Evolutionary conservation across 441 rosid species (phyloP).

Genomic region (Populus trichocarpa): DNA sequence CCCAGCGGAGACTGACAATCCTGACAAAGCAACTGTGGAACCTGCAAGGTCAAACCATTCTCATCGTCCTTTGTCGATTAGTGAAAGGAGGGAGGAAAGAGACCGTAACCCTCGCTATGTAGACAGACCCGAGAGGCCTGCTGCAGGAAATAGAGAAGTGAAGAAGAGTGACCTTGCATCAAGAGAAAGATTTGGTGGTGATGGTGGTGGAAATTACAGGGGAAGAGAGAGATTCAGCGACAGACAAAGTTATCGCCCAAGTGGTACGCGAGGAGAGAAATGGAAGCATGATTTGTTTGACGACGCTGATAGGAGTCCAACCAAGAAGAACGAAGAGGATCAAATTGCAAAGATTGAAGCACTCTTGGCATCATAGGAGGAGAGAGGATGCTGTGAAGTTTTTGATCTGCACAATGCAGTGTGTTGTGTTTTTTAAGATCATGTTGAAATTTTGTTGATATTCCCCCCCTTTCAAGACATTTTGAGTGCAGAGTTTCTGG

Average conservation of each 20-base stretch:
- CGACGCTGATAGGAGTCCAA: conserved; percentile 68
- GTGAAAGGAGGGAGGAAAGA: conserved; percentile 57
- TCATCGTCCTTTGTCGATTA: conserved; percentile 16
- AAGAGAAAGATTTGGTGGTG: conserved; percentile 41
- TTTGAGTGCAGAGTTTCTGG: background rate
- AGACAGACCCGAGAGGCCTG: conserved; percentile 46
- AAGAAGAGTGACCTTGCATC: conserved; percentile 31
- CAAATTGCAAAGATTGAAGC: conserved; percentile 87
- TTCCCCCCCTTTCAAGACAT: background rate
- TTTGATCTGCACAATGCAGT: background rate
- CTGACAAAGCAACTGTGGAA: conserved; percentile 33
- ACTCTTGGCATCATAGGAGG: conserved; percentile 56
- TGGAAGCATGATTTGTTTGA: conserved; percentile 93
- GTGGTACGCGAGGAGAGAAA: conserved; percentile 52
- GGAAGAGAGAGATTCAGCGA: conserved; percentile 52
- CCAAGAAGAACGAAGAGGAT: conserved; percentile 73
- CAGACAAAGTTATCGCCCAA: conserved; percentile 43
- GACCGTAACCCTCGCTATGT: conserved; percentile 30
- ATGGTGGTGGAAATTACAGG: conserved; percentile 25
- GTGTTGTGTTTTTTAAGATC: background rate
- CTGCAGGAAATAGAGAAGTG: conserved; percentile 43
- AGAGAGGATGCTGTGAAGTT: background rate
- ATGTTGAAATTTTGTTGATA: background rate
- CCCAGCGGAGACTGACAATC: conserved; percentile 35
- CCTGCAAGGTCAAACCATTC: conserved; percentile 29